Base-by-base conservation (phyloP, 441 rosid genomes). In the Gossypium trilobum region DNA sequence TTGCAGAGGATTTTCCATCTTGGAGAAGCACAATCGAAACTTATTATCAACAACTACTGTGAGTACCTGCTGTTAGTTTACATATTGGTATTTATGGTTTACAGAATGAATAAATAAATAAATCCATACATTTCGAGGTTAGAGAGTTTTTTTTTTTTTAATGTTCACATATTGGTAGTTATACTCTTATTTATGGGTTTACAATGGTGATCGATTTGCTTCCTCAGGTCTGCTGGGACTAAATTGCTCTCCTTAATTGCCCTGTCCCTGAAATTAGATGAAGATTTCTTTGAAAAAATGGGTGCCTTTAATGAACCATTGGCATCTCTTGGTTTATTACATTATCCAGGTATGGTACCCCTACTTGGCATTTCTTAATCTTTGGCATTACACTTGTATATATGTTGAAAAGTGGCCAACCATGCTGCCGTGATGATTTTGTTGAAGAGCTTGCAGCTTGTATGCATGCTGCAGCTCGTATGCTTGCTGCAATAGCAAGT, bases 1-100 rank as follows among this genome's bases (percentile, higher is more conserved):
- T 82, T 84, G 4, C 85, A 91, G 98, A 86, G 68, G 46, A 78
- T 74, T 77, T 91, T 71, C 92, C 97, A 8, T 80, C 86, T 50
- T 88, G 96, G 94, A 89, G 87, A 76, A 65, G 75, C 46, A 85
- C 87, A 29, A 85, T 89, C 89, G 94, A 83, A 71, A 70, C 81
- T 57, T 93, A 85, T 83, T 58, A 84, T 77, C 36, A 65, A 60
- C 75, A 79, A 79, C 77, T 84, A 13, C 16, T 80, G 94, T 59
- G 64, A 56, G 73, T 70, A 64, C 66, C 4, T 57, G 14, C 20
- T 5, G 1, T 54, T 58, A 57, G 13, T 44, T 54, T 63, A 23
- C 20, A 22, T 14, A 2, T 52, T 74, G 36, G 22, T n/a, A 52
- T 42, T 46, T 1, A 61, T 64, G 2, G 56, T 44, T 13, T 25